A percentile compares a stretch with the other conserved stretches of the same genome.
Conservation (phyloP, 2,329 filamentous ascomycete genomes). For the Paecilomyces variotii region DNA sequence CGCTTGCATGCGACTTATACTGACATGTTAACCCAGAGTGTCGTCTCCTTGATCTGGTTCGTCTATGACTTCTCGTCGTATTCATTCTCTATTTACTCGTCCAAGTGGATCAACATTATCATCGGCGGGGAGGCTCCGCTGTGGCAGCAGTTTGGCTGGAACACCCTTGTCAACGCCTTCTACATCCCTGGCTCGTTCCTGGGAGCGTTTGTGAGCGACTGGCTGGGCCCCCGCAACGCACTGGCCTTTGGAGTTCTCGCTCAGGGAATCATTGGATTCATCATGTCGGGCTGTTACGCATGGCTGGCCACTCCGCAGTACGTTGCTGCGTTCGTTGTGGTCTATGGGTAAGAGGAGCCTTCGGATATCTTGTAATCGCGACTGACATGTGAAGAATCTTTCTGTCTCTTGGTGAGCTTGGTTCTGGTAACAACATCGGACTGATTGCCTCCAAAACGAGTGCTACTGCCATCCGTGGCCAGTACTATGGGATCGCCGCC, state of each 20-base stretch:
- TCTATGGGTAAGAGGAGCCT: conserved; percentile 52
- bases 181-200: conserved; percentile 76
- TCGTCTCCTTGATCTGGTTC: conserved; percentile 75
- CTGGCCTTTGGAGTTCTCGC: conserved; percentile 61
- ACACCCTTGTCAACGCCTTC: conserved; percentile 79
- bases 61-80: conserved; percentile 81
- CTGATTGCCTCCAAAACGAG: conserved; percentile 79
- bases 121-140: conserved; percentile 54
- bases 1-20: not conserved
- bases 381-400: conserved; percentile 47
- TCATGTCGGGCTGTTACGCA: conserved; percentile 75
- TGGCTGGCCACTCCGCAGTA: conserved; percentile 59
- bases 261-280: conserved; percentile 75
- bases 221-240: conserved; percentile 67
- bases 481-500: conserved; percentile 52
- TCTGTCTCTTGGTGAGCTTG: conserved; percentile 68
- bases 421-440: conserved; percentile 87
- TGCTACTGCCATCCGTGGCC: conserved; percentile 77
- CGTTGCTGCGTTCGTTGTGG: conserved; percentile 67
- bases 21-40: conserved; percentile 23
- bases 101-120: conserved; percentile 52
- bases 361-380: too few species aligned
- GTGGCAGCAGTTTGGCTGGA: conserved; percentile 79
- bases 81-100: conserved; percentile 78
- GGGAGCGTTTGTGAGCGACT: conserved; percentile 70